These are phyloP conservation scores for Chromera velia DNA, from an alignment of 73 alveolate genomes.

Conservation along the genomic window DNA sequence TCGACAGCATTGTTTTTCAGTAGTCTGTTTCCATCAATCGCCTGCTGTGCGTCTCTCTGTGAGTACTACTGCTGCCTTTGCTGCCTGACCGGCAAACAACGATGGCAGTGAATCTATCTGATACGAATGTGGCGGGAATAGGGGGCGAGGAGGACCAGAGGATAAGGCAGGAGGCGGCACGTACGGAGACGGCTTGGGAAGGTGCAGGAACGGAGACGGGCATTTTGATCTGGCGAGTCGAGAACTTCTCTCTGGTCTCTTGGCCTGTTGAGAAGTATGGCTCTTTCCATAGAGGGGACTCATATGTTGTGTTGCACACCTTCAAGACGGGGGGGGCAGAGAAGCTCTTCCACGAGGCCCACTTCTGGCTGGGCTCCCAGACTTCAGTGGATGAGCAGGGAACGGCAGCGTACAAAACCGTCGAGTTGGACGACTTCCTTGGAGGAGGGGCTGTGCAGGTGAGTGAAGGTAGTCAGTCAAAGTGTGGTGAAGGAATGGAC, in stretches of 20 bases:
- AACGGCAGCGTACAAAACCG: conserved; percentile 44
- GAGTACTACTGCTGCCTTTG: too few relatives aligned
- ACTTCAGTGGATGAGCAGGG: conserved; percentile 36
- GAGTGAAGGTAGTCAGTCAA: too few relatives aligned
- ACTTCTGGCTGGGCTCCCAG: conserved; percentile 19
- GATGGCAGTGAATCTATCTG: too few relatives aligned
- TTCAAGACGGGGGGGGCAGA: conserved; percentile 20
- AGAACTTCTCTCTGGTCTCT: conserved; percentile 26
- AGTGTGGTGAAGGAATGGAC: too few relatives aligned
- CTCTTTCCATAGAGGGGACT: conserved; percentile 35
- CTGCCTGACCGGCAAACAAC: too few relatives aligned
- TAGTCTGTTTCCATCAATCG: too few relatives aligned
- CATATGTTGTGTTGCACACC: conserved; percentile 30
- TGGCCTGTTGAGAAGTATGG: conserved; percentile 9
- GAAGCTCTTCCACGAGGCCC: conserved; percentile 17
- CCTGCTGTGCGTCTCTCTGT: too few relatives aligned
- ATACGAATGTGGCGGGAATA: conserved; percentile 21
- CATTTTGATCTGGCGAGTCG: conserved; percentile 21
- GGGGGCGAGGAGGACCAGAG: conserved; percentile 38
- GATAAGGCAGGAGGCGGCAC: conserved; percentile 16
- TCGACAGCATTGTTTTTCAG: too few relatives aligned
- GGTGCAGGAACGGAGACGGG: conserved; percentile 31
- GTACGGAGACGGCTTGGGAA: conserved; percentile 24
- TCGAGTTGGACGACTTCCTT: conserved; percentile 27
- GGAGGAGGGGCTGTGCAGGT: too few relatives aligned